Evolutionary conservation across 2,329 filamentous ascomycete species (phyloP).

Genomic region (Phaeosphaeriaceae sp.): DNA sequence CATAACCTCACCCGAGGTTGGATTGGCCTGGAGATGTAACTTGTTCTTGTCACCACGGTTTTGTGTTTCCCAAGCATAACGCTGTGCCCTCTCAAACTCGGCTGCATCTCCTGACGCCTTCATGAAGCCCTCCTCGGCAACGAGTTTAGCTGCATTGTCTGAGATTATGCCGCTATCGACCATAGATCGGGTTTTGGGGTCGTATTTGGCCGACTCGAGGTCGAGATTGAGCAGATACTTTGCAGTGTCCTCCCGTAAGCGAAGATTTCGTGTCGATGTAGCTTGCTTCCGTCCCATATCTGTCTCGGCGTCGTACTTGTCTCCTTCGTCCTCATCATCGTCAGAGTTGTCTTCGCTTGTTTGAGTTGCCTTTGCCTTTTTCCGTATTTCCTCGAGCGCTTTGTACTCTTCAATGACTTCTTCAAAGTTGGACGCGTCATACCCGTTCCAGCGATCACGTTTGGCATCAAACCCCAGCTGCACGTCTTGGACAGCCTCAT

Average conservation of each 20-base stretch:
- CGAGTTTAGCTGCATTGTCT: conserved; percentile 80
- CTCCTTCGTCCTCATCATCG: conserved; percentile 57
- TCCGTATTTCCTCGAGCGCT: conserved; percentile 78
- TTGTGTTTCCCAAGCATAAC: conserved; percentile 94
- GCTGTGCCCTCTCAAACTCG: conserved; percentile 88
- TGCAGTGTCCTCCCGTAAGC: conserved; percentile 93
- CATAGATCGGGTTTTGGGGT: conserved; percentile 93
- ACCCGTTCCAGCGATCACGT: conserved; percentile 98
- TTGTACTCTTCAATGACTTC: conserved; percentile 89
- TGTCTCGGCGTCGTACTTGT: conserved; percentile 86
- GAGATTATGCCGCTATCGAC: conserved; percentile 81
- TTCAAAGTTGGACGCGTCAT: conserved; percentile 84
- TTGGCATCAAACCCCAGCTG: conserved; percentile 96
- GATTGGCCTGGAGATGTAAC: conserved; percentile 93
- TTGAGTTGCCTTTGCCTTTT: conserved; percentile 49
- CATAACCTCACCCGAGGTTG: conserved; percentile 85
- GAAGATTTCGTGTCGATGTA: conserved; percentile 86
- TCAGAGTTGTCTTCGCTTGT: conserved; percentile 55
- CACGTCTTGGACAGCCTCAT: conserved; percentile 85
- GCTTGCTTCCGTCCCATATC: conserved; percentile 95
- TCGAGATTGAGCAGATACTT: conserved; percentile 96
- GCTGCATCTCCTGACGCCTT: conserved; percentile 87
- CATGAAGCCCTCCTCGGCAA: conserved; percentile 93
- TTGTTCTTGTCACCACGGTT: conserved; percentile 79
- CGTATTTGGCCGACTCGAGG: conserved; percentile 94